These are phyloP conservation scores for Aspergillus heteromorphus DNA, from an alignment of 495 filamentous ascomycete genomes.

Conservation along the genomic window DNA sequence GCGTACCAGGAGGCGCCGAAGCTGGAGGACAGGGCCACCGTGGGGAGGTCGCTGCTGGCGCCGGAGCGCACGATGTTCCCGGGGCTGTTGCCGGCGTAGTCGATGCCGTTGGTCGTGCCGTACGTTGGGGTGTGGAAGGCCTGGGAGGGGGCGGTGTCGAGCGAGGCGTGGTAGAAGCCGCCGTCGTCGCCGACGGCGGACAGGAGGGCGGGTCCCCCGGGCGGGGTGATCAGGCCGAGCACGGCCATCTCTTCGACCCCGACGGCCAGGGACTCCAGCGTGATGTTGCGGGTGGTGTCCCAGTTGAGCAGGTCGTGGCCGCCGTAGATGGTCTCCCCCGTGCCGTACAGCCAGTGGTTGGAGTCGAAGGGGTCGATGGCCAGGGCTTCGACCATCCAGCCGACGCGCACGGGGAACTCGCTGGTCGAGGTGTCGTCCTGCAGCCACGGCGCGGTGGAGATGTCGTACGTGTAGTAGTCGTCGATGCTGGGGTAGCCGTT, in stretches of 20 bases:
- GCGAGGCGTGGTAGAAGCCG: constrained; percentile 10
- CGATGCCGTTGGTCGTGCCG: constrained; percentile 9
- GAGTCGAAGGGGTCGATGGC: constrained; percentile 14
- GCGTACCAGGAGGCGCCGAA: constrained; percentile 12
- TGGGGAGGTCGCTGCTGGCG: constrained; percentile 3
- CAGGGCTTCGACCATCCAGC: constrained; percentile 14
- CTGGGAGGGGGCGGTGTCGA: constrained; percentile 4
- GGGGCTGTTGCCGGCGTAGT: constrained; percentile 14
- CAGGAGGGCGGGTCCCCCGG: constrained; percentile 8
- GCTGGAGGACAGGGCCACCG: constrained; percentile 9
- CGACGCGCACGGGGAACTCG: constrained; percentile 8
- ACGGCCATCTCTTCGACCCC: constrained; percentile 14
- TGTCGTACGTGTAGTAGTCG: constrained; percentile 11
- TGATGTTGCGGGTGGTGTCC: constrained; percentile 5
- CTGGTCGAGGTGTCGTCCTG: constrained; percentile 4
- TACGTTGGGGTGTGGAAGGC: constrained; percentile 9
- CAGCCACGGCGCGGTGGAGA: constrained; percentile 12
- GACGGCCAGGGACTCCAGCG: constrained; percentile 7
- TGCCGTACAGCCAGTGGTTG: constrained; percentile 17
- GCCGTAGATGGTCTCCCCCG: constrained; percentile 11
- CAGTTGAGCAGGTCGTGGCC: constrained; percentile 8
- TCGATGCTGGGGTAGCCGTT: constrained; percentile 14
- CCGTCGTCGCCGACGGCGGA: constrained; percentile 12
- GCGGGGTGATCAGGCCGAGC: constrained; percentile 9
- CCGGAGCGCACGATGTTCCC: constrained; percentile 12